phyloP scores from a whole-genome alignment of 1,284 basidiomycete species.

The Psilocybe mexicana region DNA sequence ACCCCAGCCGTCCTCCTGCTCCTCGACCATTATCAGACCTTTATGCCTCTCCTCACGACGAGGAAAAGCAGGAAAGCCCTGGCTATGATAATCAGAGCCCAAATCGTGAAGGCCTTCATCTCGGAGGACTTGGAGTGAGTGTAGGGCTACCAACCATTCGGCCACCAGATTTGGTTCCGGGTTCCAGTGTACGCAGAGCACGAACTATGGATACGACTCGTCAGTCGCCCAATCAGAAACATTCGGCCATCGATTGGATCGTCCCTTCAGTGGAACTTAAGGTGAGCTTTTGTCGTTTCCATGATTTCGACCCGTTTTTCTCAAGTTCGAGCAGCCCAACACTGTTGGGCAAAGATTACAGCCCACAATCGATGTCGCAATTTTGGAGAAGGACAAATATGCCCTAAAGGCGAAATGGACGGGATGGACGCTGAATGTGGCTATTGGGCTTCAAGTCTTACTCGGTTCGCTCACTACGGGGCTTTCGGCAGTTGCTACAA shows the following conservation, averaged over 20 bases:
- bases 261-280: conserved; percentile 31
- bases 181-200: not conserved
- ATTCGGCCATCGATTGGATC: conserved; percentile 34
- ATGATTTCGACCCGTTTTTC: not conserved
- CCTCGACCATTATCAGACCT: not conserved
- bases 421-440: conserved; percentile 51
- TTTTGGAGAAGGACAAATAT: conserved; percentile 40
- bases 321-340: conserved; percentile 15
- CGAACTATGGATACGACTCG: conserved; percentile 25
- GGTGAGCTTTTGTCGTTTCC: conserved; percentile 7
- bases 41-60: not conserved
- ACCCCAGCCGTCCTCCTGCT: not conserved
- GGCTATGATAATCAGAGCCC: not conserved
- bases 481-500: conserved; percentile 49
- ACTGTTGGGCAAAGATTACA: conserved; percentile 45
- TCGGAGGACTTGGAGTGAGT: not conserved
- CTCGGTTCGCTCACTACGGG: conserved; percentile 70
- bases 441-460: conserved; percentile 54
- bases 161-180: not conserved
- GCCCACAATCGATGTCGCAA: conserved; percentile 45
- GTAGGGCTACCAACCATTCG: not conserved
- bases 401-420: conserved; percentile 46
- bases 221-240: conserved; percentile 13
- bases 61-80: not conserved
- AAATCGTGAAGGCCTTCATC: not conserved